These are phyloP conservation scores for Oryza punctata DNA, from an alignment of 176 grass and related monocot genomes.

Conservation along the genomic window DNA sequence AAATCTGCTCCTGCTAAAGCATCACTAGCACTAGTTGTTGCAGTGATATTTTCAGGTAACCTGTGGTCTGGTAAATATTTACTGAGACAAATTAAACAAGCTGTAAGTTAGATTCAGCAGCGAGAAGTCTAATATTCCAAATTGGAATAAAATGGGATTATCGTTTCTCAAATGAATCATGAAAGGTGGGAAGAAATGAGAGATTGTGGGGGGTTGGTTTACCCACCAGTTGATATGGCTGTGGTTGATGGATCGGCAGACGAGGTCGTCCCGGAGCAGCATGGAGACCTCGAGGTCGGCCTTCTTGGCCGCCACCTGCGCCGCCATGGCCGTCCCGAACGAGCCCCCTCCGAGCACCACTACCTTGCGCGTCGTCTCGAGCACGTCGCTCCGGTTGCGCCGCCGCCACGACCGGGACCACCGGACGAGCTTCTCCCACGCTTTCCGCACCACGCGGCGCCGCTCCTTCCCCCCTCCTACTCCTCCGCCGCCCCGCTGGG, in stretches of 20 bases:
- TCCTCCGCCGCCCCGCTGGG: too few relatives aligned
- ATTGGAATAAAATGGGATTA: background rate
- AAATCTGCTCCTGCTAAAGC: slow-evolving; percentile 88
- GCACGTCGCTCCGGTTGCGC: slow-evolving; percentile 68
- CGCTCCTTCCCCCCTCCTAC: slow-evolving; percentile 42
- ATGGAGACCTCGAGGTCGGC: slow-evolving; percentile 65
- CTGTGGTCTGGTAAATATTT: slow-evolving; percentile 81
- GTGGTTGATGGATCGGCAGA: slow-evolving; percentile 79
- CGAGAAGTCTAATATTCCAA: background rate
- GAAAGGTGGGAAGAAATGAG: background rate
- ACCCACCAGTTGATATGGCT: slow-evolving; percentile 62
- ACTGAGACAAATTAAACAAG: slow-evolving; percentile 49
- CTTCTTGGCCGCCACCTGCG: slow-evolving; percentile 75
- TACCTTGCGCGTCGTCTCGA: slow-evolving; percentile 84
- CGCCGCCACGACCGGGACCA: slow-evolving; percentile 86
- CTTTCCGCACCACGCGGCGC: slow-evolving; percentile 59
- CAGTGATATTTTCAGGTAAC: slow-evolving; percentile 81
- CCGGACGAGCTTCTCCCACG: slow-evolving; percentile 93
- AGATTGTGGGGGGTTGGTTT: background rate
- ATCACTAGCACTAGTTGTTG: slow-evolving; percentile 70
- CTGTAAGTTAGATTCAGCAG: background rate
- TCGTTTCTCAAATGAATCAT: background rate
- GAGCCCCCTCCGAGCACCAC: slow-evolving; percentile 82
- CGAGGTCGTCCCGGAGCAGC: slow-evolving; percentile 71
- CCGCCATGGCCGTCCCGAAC: slow-evolving; percentile 88